Base-by-base conservation (phyloP, 208 protist species). In the Leishmania guyanensis region DNA sequence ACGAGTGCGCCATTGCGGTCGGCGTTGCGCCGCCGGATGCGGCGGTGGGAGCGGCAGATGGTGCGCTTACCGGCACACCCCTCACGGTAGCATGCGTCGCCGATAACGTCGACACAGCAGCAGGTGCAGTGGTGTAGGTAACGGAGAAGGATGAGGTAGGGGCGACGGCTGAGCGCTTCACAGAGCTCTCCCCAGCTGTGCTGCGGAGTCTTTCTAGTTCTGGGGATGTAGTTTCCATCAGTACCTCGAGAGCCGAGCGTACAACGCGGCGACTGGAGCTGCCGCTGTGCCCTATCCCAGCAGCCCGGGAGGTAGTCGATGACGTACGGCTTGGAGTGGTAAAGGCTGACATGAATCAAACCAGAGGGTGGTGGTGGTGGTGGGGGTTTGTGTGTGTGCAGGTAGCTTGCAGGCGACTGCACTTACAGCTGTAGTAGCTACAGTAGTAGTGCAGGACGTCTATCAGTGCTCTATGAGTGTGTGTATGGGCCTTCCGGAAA, bases 241-340 rank as follows among this genome's bases (percentile, higher is more conserved):
- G 77, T 53, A 86, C 66, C 82, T 96, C 93, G 16, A 96, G 84
- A 0, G 93, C 93, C 14, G 93, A 96, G 39, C 91, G 93, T n/a
- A 94, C 87, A 16, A 94, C 90, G 20, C 91, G 90, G 26, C 86
- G 84, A 36, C 85, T 77, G 62, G 82, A 89, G 72, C 72, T 78
- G 54, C 60, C 43, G n/a, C 39, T 65, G 69, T 76, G 72, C 72
- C 72, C 16, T 73, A 29, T 36, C 9, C 54, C 69, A 6, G 56
- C 29, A 5, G 72, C 66, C 9, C 62, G 5, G 20, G 71, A 4
- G 20, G 77, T 54, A 65, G 53, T 71, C 33, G 51, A 79, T 29
- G 78, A 56, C 26, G 17, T 22, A n/a, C 80, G 82, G 33, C 77
- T 76, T 5, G 86, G 86, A 8, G 86, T 89, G 22, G 84, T 81